Base-by-base conservation (phyloP, 2,329 filamentous ascomycete species). In the Hansfordia pulvinata region DNA sequence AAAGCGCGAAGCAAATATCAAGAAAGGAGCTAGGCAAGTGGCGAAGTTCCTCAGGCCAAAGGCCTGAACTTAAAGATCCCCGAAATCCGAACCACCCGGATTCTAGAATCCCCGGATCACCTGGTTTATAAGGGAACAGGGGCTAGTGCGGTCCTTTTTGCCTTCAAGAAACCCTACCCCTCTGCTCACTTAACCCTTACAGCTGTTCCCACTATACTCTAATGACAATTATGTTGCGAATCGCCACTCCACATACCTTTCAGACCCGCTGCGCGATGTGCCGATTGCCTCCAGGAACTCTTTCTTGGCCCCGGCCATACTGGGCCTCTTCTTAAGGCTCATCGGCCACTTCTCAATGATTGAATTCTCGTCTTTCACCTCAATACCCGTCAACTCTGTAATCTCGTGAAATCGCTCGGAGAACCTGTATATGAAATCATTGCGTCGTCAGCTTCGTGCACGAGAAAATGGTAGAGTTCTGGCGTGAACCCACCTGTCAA, bases 271-370 rank as follows among this genome's bases (percentile, higher is more conserved):
- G n/a, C n/a, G n/a, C n/a, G n/a, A n/a, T n/a, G n/a, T n/a, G n/a
- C n/a, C n/a, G n/a, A n/a, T n/a, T n/a, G 19, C 19, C 6, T n/a
- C 19, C 6, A 43, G 32, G 34, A 54, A 53, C 24, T 52, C 47
- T 10, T 42, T 37, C 20, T 44, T 35, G 1, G 41, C 43, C 4
- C 35, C 38, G 3, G 22, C 26, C 13, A 35, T 27, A 17, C 33
- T 26, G 14, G 33, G 27, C 5, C 32, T 30, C 8, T 39, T 29
- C 12, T 35, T 38, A 17, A 53, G 17, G 10, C 38, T 35, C 17
- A 34, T 32, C 5, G 51, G 50, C 50, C 49, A 56, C 7, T 38
- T 30, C 6, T 44, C 39, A 9, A 54, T 36, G 20, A 56, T 43
- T 0, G 44, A 49, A 18, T 54, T 36, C 3, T 33, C 30, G 4